phyloP scores from a whole-genome alignment of 2,329 filamentous ascomycete genomes.

The Fusarium camptoceras region DNA sequence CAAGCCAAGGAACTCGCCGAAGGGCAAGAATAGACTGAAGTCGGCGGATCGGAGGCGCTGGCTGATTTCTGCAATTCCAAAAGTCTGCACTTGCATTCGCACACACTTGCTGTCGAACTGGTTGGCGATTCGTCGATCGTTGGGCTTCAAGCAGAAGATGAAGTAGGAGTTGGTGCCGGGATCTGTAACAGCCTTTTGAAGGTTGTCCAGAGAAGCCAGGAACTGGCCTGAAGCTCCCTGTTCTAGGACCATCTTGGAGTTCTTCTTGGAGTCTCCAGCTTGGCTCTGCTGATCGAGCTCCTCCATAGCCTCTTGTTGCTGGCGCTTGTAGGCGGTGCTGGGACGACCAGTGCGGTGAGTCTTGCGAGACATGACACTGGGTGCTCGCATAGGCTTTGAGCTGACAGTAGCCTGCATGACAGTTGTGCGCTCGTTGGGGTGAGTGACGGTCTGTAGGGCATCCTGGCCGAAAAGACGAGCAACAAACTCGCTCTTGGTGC shows the following conservation, averaged over 20 bases:
- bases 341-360: conserved; percentile 57
- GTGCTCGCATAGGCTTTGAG: conserved; percentile 92
- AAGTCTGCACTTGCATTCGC: conserved; percentile 90
- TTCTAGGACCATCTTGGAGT: conserved; percentile 64
- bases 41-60: conserved; percentile 92
- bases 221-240: conserved; percentile 96
- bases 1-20: conserved; percentile 92
- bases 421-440: conserved; percentile 88
- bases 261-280: conserved; percentile 56
- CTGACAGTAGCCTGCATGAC: conserved; percentile 97
- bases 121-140: conserved; percentile 95
- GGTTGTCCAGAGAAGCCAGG: conserved; percentile 86
- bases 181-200: conserved; percentile 85
- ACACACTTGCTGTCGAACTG: conserved; percentile 99
- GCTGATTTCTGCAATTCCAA: conserved; percentile 97
- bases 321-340: conserved; percentile 53
- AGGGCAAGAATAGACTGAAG: conserved; percentile 95
- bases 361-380: conserved; percentile 90
- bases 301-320: conserved; percentile 58
- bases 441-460: conserved; percentile 89
- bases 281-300: conserved; percentile 65
- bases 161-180: conserved; percentile 94
- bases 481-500: conserved; percentile 89
- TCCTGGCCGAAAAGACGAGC: conserved; percentile 95
- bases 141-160: conserved; percentile 96